phyloP scores from a whole-genome alignment of 106 monocot genomes.

The Hemerocallis citrina region DNA sequence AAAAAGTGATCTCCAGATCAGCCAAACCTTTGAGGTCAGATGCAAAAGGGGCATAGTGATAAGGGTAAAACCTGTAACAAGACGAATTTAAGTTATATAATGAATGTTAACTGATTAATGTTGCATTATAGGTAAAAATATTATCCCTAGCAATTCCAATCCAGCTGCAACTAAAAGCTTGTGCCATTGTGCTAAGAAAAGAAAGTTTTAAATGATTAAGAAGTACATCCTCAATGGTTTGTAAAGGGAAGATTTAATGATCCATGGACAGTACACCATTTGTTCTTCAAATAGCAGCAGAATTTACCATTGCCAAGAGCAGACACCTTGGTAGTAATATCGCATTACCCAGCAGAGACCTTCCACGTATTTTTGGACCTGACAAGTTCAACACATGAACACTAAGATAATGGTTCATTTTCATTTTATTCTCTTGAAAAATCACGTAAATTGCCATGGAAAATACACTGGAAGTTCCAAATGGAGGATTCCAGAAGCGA shows the following conservation, averaged over 20 bases:
- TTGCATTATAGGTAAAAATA: too few species aligned
- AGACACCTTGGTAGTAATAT: slow-evolving; percentile 97
- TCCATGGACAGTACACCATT: background rate
- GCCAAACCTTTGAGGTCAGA: slow-evolving; percentile 83
- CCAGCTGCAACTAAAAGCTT: too few species aligned
- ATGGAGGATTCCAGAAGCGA: too few species aligned
- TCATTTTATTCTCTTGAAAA: background rate
- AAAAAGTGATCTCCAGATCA: slow-evolving; percentile 86
- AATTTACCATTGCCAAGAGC: slow-evolving; percentile 92
- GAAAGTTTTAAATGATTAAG: too few species aligned
- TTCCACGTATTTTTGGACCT: slow-evolving; percentile 89
- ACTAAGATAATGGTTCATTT: slow-evolving; percentile 3
- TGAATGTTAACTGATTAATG: slow-evolving; percentile 2
- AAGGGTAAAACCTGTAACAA: slow-evolving; percentile 89
- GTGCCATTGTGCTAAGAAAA: background rate
- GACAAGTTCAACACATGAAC: slow-evolving; percentile 2
- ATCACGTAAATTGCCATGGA: too few species aligned
- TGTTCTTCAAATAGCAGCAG: slow-evolving; percentile 7
- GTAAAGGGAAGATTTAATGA: too few species aligned
- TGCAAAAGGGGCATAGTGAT: slow-evolving; percentile 99
- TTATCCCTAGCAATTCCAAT: too few species aligned
- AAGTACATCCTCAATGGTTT: too few species aligned
- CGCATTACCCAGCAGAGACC: slow-evolving; percentile 99
- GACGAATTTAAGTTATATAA: background rate
- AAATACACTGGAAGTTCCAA: too few species aligned